Percentiles rank a stretch among this genome's conserved stretches.
phyloP scores from a whole-genome alignment of 371 early-diverging fungal genomes.

The Scutellospora calospora region DNA sequence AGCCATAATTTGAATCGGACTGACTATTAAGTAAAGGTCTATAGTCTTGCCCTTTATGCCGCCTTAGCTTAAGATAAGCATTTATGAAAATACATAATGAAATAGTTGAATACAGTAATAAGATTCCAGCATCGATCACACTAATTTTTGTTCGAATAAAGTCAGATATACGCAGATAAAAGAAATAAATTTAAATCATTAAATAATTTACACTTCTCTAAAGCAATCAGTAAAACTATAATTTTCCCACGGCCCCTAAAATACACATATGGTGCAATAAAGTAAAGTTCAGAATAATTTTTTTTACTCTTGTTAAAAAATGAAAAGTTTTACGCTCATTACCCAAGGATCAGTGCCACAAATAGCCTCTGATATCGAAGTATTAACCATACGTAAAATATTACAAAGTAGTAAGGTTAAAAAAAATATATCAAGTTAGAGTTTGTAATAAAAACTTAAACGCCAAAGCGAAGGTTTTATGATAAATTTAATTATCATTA shows the following conservation, averaged over 20 bases:
- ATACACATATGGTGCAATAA: neutral
- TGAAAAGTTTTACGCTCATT: neutral
- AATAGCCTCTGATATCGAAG: neutral
- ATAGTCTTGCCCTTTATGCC: neutral
- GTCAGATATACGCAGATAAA: neutral
- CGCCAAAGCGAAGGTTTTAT: no score
- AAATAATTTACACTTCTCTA: constrained; percentile 3
- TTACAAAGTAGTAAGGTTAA: no score
- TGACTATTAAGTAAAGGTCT: neutral
- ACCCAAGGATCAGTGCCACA: constrained; percentile 1
- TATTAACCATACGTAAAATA: no score
- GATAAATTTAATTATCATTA: no score
- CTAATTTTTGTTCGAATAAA: constrained; percentile 9
- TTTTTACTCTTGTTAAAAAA: neutral
- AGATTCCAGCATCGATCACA: constrained; percentile 4
- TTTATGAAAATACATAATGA: neutral
- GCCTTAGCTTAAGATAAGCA: neutral
- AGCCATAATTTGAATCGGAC: neutral
- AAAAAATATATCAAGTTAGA: no score
- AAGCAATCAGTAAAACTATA: neutral
- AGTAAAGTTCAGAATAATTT: no score
- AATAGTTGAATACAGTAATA: neutral
- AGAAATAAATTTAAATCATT: neutral
- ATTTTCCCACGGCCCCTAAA: constrained; percentile 7
- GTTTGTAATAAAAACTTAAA: no score